A percentile compares a stretch with the other conserved stretches of the same genome.
Conservation (phyloP, 2,329 filamentous ascomycete genomes). For the Alternaria viburni region DNA sequence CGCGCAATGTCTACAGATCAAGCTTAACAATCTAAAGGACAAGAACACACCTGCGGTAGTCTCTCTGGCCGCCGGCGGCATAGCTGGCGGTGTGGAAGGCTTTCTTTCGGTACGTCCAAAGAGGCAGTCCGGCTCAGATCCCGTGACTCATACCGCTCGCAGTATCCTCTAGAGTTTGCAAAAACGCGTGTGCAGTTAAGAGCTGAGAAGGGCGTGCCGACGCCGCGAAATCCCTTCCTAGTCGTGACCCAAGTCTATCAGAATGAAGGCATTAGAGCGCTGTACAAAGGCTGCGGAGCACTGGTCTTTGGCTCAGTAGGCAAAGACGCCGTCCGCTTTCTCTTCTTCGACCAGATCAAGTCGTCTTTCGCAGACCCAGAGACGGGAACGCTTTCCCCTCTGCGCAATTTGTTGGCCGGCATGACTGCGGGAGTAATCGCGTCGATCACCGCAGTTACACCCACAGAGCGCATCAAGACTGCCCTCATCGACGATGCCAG, state of each 20-base stretch:
- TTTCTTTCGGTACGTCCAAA: slow-evolving; percentile 40
- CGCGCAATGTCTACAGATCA: neutral
- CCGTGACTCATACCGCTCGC: slow-evolving; percentile 11
- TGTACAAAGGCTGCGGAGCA: slow-evolving; percentile 69
- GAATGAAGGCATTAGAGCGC: slow-evolving; percentile 62
- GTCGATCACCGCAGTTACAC: slow-evolving; percentile 69
- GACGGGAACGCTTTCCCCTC: slow-evolving; percentile 62
- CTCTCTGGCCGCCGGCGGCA: slow-evolving; percentile 47
- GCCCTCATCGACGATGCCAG: slow-evolving; percentile 69
- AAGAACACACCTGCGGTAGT: slow-evolving; percentile 47
- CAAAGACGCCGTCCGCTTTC: slow-evolving; percentile 71
- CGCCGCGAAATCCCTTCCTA: slow-evolving; percentile 63
- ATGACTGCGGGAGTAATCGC: slow-evolving; percentile 69
- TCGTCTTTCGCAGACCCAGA: slow-evolving; percentile 62
- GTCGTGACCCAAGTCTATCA: slow-evolving; percentile 63
- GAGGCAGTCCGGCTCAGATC: neutral
- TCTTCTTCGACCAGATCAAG: slow-evolving; percentile 71
- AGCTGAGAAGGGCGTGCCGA: slow-evolving; percentile 51
- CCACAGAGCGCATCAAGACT: slow-evolving; percentile 72
- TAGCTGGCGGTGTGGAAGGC: slow-evolving; percentile 49
- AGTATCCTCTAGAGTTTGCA: slow-evolving; percentile 71
- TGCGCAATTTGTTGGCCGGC: slow-evolving; percentile 66
- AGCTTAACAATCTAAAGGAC: slow-evolving; percentile 30
- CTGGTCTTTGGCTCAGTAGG: slow-evolving; percentile 66
- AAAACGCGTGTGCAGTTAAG: slow-evolving; percentile 69